Evolutionary conservation across 1,284 basidiomycete genomes (phyloP), one percentile per base, ranked within the genome.

Genomic region (Cutaneotrichosporon cutaneum): DNA sequence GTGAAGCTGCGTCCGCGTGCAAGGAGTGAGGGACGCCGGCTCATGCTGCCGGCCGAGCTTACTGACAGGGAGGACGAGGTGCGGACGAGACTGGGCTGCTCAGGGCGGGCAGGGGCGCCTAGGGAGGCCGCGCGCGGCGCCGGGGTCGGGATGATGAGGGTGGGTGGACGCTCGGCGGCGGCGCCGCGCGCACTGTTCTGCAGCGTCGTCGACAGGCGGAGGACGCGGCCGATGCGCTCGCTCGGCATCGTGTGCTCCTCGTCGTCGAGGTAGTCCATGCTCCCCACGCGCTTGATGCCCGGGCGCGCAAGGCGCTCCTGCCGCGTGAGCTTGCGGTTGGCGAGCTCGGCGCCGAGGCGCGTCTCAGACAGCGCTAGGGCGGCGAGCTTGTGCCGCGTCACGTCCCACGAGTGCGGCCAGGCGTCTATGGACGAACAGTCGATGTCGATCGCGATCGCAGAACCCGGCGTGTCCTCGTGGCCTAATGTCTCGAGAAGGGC

Each of bases 1-100:
- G 78, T 80, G 58, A 79, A 80, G 63, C 73, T 77, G 10, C 72
- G 64, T 5, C 77, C 77, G 44, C 77, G 67, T 47, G 76, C 76
- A 1, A 80, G 67, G 1, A 79, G 69, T 51, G 70, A 63, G 0
- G 72, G 72, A 2, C 73, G 53, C 36, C 62, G 48, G 56, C 54
- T 50, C 21, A 39, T 59, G 47, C 58, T 63, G 4, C 69, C 68
- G 5, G 57, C 24, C 48, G 69, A 67, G 8, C 70, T 68, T 11
- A 64, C 60, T 13, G 65, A 52, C 16, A 65, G 60, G 3, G 60
- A 51, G 11, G 71, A 35, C 68, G 68, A 47, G 67, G 50, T 6
- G 66, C 70, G 62, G 68, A 63, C 13, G 61, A 53, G 51, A 8
- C 26, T 11, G 22, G 18, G 11, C 3, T 16, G 7, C 51, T 53